These are phyloP conservation scores for Akanthomyces muscarius DNA, from an alignment of 2,329 filamentous ascomycete genomes.

Conservation along the genomic window DNA sequence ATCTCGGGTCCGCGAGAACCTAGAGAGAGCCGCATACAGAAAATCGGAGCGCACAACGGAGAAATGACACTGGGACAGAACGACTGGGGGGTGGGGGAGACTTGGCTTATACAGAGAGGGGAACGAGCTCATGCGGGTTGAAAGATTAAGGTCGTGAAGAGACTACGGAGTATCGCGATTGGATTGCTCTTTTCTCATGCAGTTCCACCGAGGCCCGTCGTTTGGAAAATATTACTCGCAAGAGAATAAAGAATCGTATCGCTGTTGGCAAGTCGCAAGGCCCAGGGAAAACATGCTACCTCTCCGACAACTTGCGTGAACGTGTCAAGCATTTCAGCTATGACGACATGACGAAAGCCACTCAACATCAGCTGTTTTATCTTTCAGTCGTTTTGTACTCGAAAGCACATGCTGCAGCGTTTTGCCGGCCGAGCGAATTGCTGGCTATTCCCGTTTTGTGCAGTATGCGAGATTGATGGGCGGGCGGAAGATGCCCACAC, in stretches of 20 bases:
- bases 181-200: conserved; percentile 7
- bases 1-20: neutral
- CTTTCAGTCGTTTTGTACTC: too few species aligned
- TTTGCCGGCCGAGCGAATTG: too few species aligned
- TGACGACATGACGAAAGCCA: neutral
- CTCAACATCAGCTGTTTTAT: neutral
- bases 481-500: neutral
- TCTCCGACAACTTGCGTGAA: too few species aligned
- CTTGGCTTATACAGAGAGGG: neutral
- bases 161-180: too few species aligned
- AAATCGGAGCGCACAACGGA: too few species aligned
- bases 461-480: neutral
- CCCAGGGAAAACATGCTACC: too few species aligned
- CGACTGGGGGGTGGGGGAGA: neutral
- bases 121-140: neutral
- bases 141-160: neutral
- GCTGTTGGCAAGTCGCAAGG: too few species aligned
- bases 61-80: too few species aligned
- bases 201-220: too few species aligned
- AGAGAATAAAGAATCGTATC: too few species aligned
- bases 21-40: neutral
- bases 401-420: too few species aligned
- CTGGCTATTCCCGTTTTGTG: conserved; percentile 1
- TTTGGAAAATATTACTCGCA: too few species aligned
- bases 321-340: neutral